These are phyloP conservation scores for Penicillium diatomitis DNA, from an alignment of 495 filamentous ascomycete species.

Conservation along the genomic window DNA sequence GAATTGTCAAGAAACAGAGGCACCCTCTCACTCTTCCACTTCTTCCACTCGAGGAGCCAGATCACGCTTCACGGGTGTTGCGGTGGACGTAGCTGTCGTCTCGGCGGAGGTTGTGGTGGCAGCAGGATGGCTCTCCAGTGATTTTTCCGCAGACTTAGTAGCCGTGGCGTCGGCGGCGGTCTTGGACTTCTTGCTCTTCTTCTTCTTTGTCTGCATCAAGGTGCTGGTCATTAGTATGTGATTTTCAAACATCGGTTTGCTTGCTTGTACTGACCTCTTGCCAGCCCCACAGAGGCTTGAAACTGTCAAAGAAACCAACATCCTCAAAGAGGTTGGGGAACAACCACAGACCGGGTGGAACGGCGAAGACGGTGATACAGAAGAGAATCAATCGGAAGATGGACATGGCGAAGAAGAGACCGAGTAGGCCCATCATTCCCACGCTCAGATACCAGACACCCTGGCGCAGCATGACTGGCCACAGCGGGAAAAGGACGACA, in stretches of 20 bases:
- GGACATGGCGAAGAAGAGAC: slow-evolving; percentile 94
- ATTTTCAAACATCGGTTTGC: not conserved
- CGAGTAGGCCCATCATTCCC: slow-evolving; percentile 84
- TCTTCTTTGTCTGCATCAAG: slow-evolving; percentile 27
- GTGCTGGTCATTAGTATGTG: slow-evolving; percentile 7
- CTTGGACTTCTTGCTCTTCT: slow-evolving; percentile 59
- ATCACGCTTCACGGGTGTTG: slow-evolving; percentile 36
- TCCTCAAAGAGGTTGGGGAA: slow-evolving; percentile 99
- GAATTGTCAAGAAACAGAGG: not conserved
- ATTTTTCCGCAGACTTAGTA: not conserved
- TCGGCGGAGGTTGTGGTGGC: slow-evolving; percentile 52
- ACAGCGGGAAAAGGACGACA: slow-evolving; percentile 91
- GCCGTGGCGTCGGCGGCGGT: slow-evolving; percentile 6
- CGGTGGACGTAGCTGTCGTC: slow-evolving; percentile 36
- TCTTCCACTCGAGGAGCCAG: slow-evolving; percentile 58
- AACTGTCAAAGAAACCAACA: slow-evolving; percentile 96
- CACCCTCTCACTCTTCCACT: slow-evolving; percentile 46
- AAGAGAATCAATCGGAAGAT: slow-evolving; percentile 96
- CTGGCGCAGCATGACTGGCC: slow-evolving; percentile 82
- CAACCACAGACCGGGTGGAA: slow-evolving; percentile 86
- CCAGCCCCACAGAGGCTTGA: slow-evolving; percentile 96
- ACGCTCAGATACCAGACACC: slow-evolving; percentile 98
- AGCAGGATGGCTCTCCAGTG: slow-evolving; percentile 40
- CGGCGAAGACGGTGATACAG: slow-evolving; percentile 76
- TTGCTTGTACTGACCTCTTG: slow-evolving; percentile 61